Evolutionary conservation across 2,329 filamentous ascomycete species (phyloP).

Genomic region (Trichoderma sp.): DNA sequence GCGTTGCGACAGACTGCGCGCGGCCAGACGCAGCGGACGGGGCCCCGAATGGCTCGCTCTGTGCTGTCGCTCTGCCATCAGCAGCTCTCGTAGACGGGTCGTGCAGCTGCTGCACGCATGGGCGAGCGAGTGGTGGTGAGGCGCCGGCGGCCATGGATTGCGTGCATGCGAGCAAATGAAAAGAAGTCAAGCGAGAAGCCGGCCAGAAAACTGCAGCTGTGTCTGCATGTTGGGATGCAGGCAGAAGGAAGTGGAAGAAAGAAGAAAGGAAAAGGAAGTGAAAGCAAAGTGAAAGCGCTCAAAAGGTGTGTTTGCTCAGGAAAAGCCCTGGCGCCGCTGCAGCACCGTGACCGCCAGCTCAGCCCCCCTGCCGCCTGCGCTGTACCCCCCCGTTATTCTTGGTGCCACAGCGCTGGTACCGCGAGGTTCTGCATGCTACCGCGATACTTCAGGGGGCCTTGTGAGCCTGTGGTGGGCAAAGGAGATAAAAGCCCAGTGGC

Average conservation of each 20-base stretch:
- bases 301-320: slow-evolving; percentile 10
- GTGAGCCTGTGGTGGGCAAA: slow-evolving; percentile 40
- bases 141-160: background rate
- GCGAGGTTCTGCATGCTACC: slow-evolving; percentile 38
- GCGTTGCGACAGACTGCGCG: slow-evolving; percentile 2
- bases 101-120: slow-evolving; percentile 23
- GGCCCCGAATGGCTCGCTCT: background rate
- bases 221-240: slow-evolving; percentile 14
- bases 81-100: background rate
- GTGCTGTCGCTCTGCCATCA: slow-evolving; percentile 13
- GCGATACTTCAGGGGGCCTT: slow-evolving; percentile 47
- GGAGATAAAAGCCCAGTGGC: slow-evolving; percentile 46
- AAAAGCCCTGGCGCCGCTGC: slow-evolving; percentile 5
- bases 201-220: background rate
- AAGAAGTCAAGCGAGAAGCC: background rate
- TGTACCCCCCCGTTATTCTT: slow-evolving; percentile 13
- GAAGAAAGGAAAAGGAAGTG: slow-evolving; percentile 6
- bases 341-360: slow-evolving; percentile 29
- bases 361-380: slow-evolving; percentile 1
- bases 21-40: background rate
- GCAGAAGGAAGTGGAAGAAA: slow-evolving; percentile 19
- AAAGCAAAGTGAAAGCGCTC: slow-evolving; percentile 15
- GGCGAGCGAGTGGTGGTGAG: background rate
- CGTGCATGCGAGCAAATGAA: slow-evolving; percentile 3
- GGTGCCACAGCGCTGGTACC: slow-evolving; percentile 31